Evolutionary conservation across 148 eudicot species (phyloP), one percentile per base, ranked within the genome.

Genomic region (Camellia japonica): DNA sequence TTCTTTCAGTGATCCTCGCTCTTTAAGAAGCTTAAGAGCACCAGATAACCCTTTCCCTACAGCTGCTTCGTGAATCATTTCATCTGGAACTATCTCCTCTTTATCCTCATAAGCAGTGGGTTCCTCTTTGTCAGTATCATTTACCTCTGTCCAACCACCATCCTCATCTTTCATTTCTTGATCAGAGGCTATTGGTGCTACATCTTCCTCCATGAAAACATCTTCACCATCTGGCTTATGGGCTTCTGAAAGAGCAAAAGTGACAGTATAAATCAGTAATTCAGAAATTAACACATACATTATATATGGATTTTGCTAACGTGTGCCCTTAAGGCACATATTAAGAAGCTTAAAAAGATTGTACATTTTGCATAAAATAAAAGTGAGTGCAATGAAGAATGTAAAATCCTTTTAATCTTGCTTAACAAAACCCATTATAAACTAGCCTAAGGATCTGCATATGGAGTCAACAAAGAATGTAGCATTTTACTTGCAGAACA

Each of bases 141-240:
- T 80, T 41, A 87, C 83, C 82, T 90, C 93, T 67, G 90, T 74
- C 95, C 92, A 86, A 56, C 87, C 95, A 83, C 89, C 87, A 70
- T 87, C 85, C 81, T 87, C 88, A 61, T 82, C 89, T 69, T 78
- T 77, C 76, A 54, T 78, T 78, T 86, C 88, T 73, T 88, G 89
- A 80, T 87, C 90, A 23, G 84, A 42, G 58, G 82, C 56, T 83
- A 81, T 83, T 68, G 93, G 94, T 54, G 82, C 90, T 77, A 85
- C 89, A 83, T 93, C 99, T 82, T 95, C 99, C 85, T 93, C 99
- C 97, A 92, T 93, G 83, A 95, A 95, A 75, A 95, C 97, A 88
- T 95, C 97, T 83, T 90, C 98, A 71, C 84, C 78, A 15, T 80
- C 88, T 77, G 93, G 89, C 80, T 87, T 93, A 49, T 90, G 89